Percentiles rank a stretch among this genome's conserved stretches.
Evolutionary conservation across 192 early-diverging fungal species (phyloP).

Genomic region (Spizellomyces sp.): DNA sequence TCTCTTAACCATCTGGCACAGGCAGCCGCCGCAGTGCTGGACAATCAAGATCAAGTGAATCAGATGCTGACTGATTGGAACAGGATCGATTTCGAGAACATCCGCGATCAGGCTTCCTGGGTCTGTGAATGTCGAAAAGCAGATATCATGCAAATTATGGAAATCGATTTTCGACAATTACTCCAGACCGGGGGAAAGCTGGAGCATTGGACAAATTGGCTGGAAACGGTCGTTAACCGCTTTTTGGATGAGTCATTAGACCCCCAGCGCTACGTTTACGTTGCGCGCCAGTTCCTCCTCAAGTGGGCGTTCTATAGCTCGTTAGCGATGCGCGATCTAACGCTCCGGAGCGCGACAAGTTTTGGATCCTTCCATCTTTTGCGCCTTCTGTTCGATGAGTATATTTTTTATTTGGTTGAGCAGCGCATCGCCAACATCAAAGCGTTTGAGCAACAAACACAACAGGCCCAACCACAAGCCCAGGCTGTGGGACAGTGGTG

Average conservation of each 20-base stretch:
- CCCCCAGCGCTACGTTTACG: conserved; percentile 38
- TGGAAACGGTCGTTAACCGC: conserved; percentile 36
- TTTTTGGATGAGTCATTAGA: conserved; percentile 40
- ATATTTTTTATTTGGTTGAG: conserved; percentile 51
- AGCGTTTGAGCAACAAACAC: conserved; percentile 30
- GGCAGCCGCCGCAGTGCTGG: conserved; percentile 41
- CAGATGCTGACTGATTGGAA: conserved; percentile 48
- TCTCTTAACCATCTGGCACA: conserved; percentile 49
- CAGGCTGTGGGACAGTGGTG: background rate
- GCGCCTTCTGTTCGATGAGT: conserved; percentile 52
- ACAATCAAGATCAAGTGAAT: conserved; percentile 27
- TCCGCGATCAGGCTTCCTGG: conserved; percentile 52
- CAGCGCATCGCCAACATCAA: conserved; percentile 51
- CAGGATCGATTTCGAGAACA: conserved; percentile 43
- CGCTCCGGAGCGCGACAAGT: conserved; percentile 36
- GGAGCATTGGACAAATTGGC: conserved; percentile 47
- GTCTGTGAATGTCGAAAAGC: conserved; percentile 48
- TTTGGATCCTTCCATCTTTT: conserved; percentile 46
- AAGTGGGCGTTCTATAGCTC: conserved; percentile 53
- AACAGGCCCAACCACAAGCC: conserved; percentile 9
- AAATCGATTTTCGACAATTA: conserved; percentile 40
- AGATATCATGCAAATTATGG: conserved; percentile 44
- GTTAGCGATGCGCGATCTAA: conserved; percentile 44
- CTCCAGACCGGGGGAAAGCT: conserved; percentile 29
- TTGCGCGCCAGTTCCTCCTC: conserved; percentile 49